Evolutionary conservation across 1,284 basidiomycete genomes (phyloP).

Genomic region (Leccinum griseonigrum): DNA sequence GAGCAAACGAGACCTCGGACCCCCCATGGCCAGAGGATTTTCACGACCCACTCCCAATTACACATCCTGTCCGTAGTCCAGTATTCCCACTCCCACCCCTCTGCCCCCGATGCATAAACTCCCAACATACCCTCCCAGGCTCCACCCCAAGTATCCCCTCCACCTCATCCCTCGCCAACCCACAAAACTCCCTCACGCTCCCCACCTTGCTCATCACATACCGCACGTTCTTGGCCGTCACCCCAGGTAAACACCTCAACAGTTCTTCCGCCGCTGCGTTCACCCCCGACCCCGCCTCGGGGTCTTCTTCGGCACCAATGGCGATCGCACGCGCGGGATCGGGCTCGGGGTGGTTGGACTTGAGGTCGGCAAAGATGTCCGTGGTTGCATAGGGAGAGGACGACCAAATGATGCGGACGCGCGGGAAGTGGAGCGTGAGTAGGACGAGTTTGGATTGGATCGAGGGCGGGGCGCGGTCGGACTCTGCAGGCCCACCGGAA

Average conservation of each 20-base stretch:
- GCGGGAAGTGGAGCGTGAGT: constrained; percentile 86
- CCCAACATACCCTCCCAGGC: constrained; percentile 75
- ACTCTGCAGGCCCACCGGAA: constrained; percentile 40
- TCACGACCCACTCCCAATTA: constrained; percentile 7
- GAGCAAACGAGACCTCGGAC: too few species aligned
- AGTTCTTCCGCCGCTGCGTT: constrained; percentile 78
- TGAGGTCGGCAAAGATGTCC: constrained; percentile 92
- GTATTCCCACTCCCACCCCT: not conserved
- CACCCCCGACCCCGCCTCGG: constrained; percentile 60
- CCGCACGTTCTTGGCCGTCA: constrained; percentile 82
- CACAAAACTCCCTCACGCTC: constrained; percentile 77
- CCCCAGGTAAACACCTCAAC: constrained; percentile 70
- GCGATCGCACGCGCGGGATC: constrained; percentile 73
- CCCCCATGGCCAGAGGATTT: too few species aligned
- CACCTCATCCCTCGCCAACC: constrained; percentile 59
- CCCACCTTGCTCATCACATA: constrained; percentile 81
- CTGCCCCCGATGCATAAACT: constrained; percentile 80
- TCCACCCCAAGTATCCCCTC: constrained; percentile 81
- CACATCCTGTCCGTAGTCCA: not conserved
- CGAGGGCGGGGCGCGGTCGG: constrained; percentile 42
- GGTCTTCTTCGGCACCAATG: constrained; percentile 78
- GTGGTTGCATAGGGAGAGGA: constrained; percentile 92
- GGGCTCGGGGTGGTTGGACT: constrained; percentile 81
- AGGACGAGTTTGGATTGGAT: constrained; percentile 91
- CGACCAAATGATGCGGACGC: constrained; percentile 94